These are phyloP conservation scores for Corynespora cassiicola DNA, from an alignment of 2,329 filamentous ascomycete species.

Conservation along the genomic window DNA sequence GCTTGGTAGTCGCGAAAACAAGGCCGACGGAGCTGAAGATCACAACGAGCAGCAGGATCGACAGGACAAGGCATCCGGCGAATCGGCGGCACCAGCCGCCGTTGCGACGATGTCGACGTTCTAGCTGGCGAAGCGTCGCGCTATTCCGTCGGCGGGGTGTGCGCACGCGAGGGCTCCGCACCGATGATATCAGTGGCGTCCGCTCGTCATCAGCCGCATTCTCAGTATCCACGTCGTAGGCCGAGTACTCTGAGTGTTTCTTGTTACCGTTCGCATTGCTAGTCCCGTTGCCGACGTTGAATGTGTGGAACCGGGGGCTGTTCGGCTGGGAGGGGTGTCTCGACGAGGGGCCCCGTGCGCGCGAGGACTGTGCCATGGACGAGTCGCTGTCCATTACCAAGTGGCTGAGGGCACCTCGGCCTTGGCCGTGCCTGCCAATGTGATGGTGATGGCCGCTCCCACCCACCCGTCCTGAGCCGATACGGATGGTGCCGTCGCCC, in stretches of 20 bases:
- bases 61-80: conserved; percentile 86
- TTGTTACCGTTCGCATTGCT: conserved; percentile 47
- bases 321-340: conserved; percentile 71
- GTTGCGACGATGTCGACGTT: conserved; percentile 66
- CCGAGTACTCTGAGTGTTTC: conserved; percentile 68
- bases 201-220: conserved; percentile 84
- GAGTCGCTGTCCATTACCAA: conserved; percentile 62
- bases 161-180: conserved; percentile 64
- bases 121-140: conserved; percentile 70
- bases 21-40: conserved; percentile 87
- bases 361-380: conserved; percentile 75
- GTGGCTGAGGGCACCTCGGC: conserved; percentile 72
- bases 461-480: conserved; percentile 50
- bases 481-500: conserved; percentile 45
- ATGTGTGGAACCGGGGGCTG: conserved; percentile 65
- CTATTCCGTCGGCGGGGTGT: conserved; percentile 60
- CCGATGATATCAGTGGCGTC: conserved; percentile 75
- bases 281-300: conserved; percentile 48
- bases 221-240: conserved; percentile 83
- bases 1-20: conserved; percentile 89
- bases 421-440: conserved; percentile 78
- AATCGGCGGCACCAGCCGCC: conserved; percentile 72
- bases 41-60: conserved; percentile 79
- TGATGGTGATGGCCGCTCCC: conserved; percentile 81
- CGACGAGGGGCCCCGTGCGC: conserved; percentile 64